Evolutionary conservation across 192 early-diverging fungal genomes (phyloP), one percentile per base, ranked within the genome.

Genomic region (Glomus cerebriforme): DNA sequence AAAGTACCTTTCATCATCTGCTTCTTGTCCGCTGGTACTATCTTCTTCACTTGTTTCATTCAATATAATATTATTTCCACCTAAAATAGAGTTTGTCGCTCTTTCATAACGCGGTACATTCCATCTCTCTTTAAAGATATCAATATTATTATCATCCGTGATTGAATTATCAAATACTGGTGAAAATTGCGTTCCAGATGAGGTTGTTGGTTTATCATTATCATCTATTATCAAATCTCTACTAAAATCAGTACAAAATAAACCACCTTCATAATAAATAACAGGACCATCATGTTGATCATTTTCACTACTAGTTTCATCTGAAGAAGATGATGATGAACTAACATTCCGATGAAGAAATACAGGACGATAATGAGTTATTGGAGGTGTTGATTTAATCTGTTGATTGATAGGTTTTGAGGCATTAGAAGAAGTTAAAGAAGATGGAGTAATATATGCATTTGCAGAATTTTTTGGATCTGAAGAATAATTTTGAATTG

Each of bases 261-360:
- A 65, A 24, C 74, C 80, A 24, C 80, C 80, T 59, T 81, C 80
- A 70, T 76, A 37, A 39, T 81, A 81, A 26, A 81, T 81, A 43
- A 81, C 59, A 2, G 80, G 80, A 54, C 73, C 80, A 17, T 59
- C 72, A 22, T 81, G 49, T 31, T 60, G 60, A 32, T 58, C 39
- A 3, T 67, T 62, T 27, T 45, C 73, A 24, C 49, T 13, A 54
- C 26, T 76, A 45, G 29, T 34, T 27, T 60, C 65, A 29, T 66
- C 37, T 19, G 66, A 73, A 22, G 74, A 31, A 5, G 32, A 45
- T 7, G 73, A 63, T 0, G 70, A 63, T 0, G 70, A 71, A 29
- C 29, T 59, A 24, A 26, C 29, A 34, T 34, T 81, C 12, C 59
- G 47, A 32, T 49, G 37, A 24, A 34, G 74, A 43, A 59, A 77